A percentile compares a stretch with the other conserved stretches of the same genome.
These are phyloP conservation scores for Fusarium falciforme DNA, from an alignment of 2,329 filamentous ascomycete species.

Conservation along the genomic window DNA sequence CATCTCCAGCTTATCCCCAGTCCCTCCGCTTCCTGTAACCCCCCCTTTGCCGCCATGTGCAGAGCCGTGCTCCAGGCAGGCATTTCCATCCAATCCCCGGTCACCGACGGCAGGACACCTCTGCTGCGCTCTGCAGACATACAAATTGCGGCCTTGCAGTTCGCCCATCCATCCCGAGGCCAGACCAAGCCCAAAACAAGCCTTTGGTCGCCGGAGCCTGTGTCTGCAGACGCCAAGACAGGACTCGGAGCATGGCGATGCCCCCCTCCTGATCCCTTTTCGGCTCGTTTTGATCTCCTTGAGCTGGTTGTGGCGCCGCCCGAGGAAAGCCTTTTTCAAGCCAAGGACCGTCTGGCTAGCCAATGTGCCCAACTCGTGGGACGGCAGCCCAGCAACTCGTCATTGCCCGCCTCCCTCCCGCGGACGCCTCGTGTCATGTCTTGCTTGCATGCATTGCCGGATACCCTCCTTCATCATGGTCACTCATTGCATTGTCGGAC, in stretches of 20 bases:
- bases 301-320: conserved; percentile 6
- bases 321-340: not conserved
- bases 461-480: conserved; percentile 7
- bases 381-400: conserved; percentile 6
- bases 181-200: conserved; percentile 6
- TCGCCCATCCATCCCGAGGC: not conserved
- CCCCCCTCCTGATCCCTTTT: conserved; percentile 6
- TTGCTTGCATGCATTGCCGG: conserved; percentile 10
- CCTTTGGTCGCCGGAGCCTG: conserved; percentile 8
- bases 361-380: conserved; percentile 5
- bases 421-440: conserved; percentile 7
- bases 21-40: conserved; percentile 17
- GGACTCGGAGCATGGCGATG: conserved; percentile 1
- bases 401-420: not conserved
- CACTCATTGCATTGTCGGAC: conserved; percentile 7
- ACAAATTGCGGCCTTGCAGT: not conserved
- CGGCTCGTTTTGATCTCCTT: not conserved
- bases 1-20: conserved; percentile 31
- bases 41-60: conserved; percentile 15
- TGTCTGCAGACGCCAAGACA: not conserved
- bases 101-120: conserved; percentile 1
- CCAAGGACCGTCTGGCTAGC: not conserved
- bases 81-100: conserved; percentile 42
- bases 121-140: not conserved
- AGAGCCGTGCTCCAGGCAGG: conserved; percentile 10